Evolutionary conservation across 1,139 yeast species (phyloP).

Genomic region (Debaryomyces sp.): DNA sequence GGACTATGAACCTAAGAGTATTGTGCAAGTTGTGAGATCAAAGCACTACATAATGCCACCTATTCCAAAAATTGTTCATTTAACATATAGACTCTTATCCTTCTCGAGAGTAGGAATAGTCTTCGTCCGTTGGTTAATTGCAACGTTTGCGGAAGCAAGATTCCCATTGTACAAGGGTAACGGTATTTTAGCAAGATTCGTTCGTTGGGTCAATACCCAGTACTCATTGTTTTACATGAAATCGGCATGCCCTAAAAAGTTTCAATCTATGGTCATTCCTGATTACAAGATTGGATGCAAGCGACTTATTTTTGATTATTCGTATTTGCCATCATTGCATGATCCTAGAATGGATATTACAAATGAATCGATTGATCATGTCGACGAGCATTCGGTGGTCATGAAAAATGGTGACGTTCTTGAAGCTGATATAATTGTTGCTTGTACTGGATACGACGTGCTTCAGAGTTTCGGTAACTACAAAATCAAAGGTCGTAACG

Average conservation of each 20-base stretch:
- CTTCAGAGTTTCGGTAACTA: constrained; percentile 22
- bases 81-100: constrained; percentile 27
- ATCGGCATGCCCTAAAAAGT: constrained; percentile 35
- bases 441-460: constrained; percentile 47
- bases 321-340: constrained; percentile 36
- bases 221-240: constrained; percentile 32
- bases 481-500: constrained; percentile 31
- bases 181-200: constrained; percentile 27
- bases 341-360: constrained; percentile 35
- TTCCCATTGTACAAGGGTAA: constrained; percentile 41
- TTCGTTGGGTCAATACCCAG: constrained; percentile 28
- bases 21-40: constrained; percentile 40
- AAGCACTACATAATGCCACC: constrained; percentile 48
- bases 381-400: constrained; percentile 33
- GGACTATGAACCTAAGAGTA: constrained; percentile 27
- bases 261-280: constrained; percentile 36
- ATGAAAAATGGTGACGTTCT: constrained; percentile 32
- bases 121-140: constrained; percentile 31
- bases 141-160: constrained; percentile 34
- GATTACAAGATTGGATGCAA: constrained; percentile 48
- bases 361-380: constrained; percentile 25
- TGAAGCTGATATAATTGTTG: constrained; percentile 44
- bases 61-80: constrained; percentile 25
- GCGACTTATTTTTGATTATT: constrained; percentile 42
- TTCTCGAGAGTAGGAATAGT: constrained; percentile 29